Evolutionary conservation across 805 yeast species (phyloP), one percentile per base, ranked within the genome.

Genomic region (Candida odintsovae): DNA sequence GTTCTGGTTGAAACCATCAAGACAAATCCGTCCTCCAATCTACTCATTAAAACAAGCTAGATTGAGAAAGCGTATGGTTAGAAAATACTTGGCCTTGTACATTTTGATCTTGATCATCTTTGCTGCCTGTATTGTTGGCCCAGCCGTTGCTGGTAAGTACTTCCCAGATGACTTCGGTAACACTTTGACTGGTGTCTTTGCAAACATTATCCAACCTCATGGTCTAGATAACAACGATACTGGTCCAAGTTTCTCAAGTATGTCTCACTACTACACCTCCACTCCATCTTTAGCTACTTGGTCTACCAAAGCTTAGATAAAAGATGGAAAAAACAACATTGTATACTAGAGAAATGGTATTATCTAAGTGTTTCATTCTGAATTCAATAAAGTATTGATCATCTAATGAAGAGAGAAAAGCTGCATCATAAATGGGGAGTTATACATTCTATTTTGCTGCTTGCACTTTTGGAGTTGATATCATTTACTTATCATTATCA

Each of bases 1-100:
- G 70, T 94, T 94, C 84, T 94, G 99, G 99, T 84, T 95, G 72
- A 87, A 89, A 67, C 99, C 99, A 48, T 76, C 94, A 52, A 84
- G 95, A 72, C 96, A 90, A 73, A 90, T 94, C 64, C 86, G 98
- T 71, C 97, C 97, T 51, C 98, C 99, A 61, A 90, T 94, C 66
- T 90, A 89, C 73, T 89, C 98, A 18, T 75, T 92, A 72, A 94
- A 94, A 73, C 98, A 94, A 75, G 92, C 95, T 48, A 84, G 88
- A 72, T 82, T 90, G 69, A 86, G 99, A 70, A 89, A 86, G 85
- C 84, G 99, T 75, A 92, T 94, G 95, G 96, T 94, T 33, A 83
- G 86, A 70, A 90, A 89, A 71, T 94, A 94, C 76, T 82, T 95
- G 52, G 69, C 86, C 11, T 73, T 95, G 65, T 94, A 83, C 78